Evolutionary conservation across 345 rosid species (phyloP).

Genomic region (Anacardium occidentale): DNA sequence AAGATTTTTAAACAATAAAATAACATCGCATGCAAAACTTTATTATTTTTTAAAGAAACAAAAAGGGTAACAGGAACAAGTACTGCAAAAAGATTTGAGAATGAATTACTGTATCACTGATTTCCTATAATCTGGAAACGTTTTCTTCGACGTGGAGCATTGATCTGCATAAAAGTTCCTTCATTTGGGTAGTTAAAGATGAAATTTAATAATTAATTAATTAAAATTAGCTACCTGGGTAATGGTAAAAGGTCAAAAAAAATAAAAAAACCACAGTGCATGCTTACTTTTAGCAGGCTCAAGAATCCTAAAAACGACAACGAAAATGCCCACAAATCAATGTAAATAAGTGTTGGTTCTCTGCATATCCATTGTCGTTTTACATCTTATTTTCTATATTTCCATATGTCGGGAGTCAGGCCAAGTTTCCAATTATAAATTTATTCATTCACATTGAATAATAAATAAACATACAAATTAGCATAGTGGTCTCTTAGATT

Average conservation of each 20-base stretch:
- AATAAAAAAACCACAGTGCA: background rate
- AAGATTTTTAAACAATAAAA: constrained; percentile 12
- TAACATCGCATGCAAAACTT: constrained; percentile 11
- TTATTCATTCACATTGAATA: background rate
- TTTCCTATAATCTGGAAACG: constrained; percentile 13
- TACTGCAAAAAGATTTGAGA: background rate
- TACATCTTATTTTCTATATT: background rate
- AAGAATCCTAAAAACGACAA: constrained; percentile 31
- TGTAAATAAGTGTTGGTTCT: constrained; percentile 4
- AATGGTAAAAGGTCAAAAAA: background rate
- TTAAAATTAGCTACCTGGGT: background rate
- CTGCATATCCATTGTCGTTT: constrained; percentile 8
- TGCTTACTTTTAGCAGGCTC: constrained; percentile 20
- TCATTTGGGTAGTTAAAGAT: constrained; percentile 8
- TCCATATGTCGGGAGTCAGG: constrained; percentile 3
- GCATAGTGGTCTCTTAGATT: background rate
- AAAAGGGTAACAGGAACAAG: background rate
- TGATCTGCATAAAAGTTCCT: constrained; percentile 17
- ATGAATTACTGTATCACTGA: background rate
- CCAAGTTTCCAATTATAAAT: background rate
- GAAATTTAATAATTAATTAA: background rate
- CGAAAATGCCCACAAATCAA: constrained; percentile 5
- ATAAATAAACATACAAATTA: background rate
- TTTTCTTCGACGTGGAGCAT: constrained; percentile 17
- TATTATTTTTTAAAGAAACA: background rate